These are phyloP conservation scores for Stemphylium vesicarium DNA, from an alignment of 2,329 filamentous ascomycete species.

Conservation along the genomic window DNA sequence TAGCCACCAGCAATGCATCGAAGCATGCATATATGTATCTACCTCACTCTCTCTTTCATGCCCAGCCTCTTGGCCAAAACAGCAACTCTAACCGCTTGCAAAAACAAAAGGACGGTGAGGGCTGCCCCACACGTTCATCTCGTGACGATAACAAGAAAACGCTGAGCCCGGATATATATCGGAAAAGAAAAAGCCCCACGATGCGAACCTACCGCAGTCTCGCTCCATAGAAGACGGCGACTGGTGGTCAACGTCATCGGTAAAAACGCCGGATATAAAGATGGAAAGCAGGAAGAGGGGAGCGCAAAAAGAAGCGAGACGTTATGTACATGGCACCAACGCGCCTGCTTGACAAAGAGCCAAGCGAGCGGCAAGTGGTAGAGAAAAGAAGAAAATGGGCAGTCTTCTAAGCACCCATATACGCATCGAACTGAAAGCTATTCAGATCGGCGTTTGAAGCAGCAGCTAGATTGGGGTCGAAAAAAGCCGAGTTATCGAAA, in stretches of 20 bases:
- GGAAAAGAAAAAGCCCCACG: neutral
- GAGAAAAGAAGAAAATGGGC: slow-evolving; percentile 1
- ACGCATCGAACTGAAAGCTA: slow-evolving; percentile 40
- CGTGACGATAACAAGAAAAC: neutral
- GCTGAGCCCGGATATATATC: too few species aligned
- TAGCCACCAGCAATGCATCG: neutral
- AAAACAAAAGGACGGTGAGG: neutral
- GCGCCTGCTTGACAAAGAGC: neutral
- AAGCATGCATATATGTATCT: neutral
- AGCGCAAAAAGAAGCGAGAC: neutral
- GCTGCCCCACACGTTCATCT: neutral
- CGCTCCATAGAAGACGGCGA: slow-evolving; percentile 3
- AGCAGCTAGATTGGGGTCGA: slow-evolving; percentile 21
- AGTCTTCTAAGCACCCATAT: slow-evolving; percentile 17
- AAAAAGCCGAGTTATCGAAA: slow-evolving; percentile 26
- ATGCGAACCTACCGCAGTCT: slow-evolving; percentile 38
- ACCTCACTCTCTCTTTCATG: neutral
- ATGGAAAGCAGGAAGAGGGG: neutral
- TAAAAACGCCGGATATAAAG: slow-evolving; percentile 10
- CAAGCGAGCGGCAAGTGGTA: neutral
- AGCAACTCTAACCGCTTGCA: neutral
- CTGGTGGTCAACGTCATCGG: slow-evolving; percentile 35
- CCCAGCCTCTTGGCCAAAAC: neutral
- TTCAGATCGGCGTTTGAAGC: slow-evolving; percentile 12
- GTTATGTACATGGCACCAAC: slow-evolving; percentile 18